A percentile compares a stretch with the other conserved stretches of the same genome.
Evolutionary conservation across 345 rosid genomes (phyloP).

Genomic region (Hypericum perforatum): DNA sequence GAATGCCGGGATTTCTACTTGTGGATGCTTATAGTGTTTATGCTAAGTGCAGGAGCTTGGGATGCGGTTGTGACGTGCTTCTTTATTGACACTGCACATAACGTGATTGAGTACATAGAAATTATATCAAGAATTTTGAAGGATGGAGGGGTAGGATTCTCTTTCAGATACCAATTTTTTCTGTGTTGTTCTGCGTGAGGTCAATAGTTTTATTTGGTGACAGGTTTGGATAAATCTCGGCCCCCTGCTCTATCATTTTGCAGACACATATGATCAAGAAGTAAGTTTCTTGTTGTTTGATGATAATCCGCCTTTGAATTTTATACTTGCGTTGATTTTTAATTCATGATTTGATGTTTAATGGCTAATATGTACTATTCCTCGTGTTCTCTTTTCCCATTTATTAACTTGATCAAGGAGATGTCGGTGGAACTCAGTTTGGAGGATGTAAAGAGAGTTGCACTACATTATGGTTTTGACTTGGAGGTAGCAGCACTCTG

Average conservation of each 20-base stretch:
- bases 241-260: conserved; percentile 90
- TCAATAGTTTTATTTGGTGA: conserved; percentile 8
- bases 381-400: neutral
- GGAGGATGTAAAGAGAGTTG: conserved; percentile 87
- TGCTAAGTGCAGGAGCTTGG: conserved; percentile 64
- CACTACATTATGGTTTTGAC: conserved; percentile 63
- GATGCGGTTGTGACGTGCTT: conserved; percentile 96
- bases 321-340: too few relatives aligned
- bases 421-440: conserved; percentile 93
- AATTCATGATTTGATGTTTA: neutral
- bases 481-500: conserved; percentile 37
- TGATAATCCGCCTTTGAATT: neutral
- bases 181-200: neutral
- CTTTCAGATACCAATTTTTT: conserved; percentile 6
- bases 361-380: neutral
- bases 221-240: conserved; percentile 98
- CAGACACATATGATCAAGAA: conserved; percentile 66
- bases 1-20: too few relatives aligned
- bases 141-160: conserved; percentile 78
- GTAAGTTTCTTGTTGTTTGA: conserved; percentile 38
- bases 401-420: conserved; percentile 33
- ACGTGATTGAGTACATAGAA: conserved; percentile 81
- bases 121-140: conserved; percentile 82
- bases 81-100: conserved; percentile 95
- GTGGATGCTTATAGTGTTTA: neutral